Evolutionary conservation across 257 asterid genomes (phyloP).

Genomic region (Marsdenia floribunda): DNA sequence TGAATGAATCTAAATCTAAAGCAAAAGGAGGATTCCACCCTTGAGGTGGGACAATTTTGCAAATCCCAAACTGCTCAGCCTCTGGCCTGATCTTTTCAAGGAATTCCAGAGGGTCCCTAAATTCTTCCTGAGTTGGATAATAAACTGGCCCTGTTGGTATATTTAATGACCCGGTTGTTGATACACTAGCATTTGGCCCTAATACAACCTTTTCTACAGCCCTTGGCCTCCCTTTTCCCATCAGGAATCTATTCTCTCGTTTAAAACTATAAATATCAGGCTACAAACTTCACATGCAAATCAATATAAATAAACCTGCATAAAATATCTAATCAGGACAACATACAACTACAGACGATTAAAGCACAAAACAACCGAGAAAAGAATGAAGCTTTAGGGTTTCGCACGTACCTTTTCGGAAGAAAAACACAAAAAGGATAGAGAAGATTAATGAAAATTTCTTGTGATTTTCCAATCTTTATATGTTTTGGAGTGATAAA

Average conservation of each 20-base stretch:
- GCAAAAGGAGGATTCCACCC: conserved; percentile 92
- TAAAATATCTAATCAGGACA: not conserved
- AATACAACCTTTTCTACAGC: conserved; percentile 71
- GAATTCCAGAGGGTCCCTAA: conserved; percentile 81
- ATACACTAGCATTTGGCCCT: conserved; percentile 43
- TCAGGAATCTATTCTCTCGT: conserved; percentile 27
- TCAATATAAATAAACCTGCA: conserved; percentile 5
- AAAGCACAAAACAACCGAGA: not conserved
- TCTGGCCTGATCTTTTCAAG: conserved; percentile 88
- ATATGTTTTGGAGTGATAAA: conserved; percentile 10
- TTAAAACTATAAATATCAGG: conserved; percentile 12
- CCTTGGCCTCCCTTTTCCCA: conserved; percentile 87
- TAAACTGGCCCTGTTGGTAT: conserved; percentile 87
- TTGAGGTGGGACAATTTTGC: conserved; percentile 87
- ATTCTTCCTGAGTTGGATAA: conserved; percentile 84
- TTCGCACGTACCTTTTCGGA: conserved; percentile 6
- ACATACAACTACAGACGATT: not conserved
- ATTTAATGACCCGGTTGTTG: conserved; percentile 41
- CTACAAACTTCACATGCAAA: not conserved
- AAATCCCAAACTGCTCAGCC: conserved; percentile 94
- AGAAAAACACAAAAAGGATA: not conserved
- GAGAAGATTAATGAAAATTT: not conserved
- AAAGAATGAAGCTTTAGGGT: conserved; percentile 10
- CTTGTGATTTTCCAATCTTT: not conserved
- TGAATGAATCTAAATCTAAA: conserved; percentile 59